Conservation (phyloP, 306 rosid genomes). For the Gastrolobium villosum region DNA sequence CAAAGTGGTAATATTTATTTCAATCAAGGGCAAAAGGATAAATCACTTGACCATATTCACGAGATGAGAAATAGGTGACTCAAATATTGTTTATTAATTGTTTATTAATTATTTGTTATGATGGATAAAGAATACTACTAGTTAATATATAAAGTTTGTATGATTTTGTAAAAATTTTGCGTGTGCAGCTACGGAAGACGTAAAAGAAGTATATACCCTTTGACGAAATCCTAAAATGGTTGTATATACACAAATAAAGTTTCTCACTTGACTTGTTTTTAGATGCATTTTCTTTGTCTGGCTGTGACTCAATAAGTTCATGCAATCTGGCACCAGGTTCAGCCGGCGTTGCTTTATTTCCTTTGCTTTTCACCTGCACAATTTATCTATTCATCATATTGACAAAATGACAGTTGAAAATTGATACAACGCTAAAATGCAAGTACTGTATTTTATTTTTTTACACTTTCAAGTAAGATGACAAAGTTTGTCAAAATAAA, state of each 20-base stretch:
- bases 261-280: neutral
- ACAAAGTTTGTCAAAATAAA: neutral
- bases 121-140: too few relatives aligned
- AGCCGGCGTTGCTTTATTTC: neutral
- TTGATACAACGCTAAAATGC: neutral
- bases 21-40: too few relatives aligned
- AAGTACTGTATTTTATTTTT: neutral
- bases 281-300: neutral
- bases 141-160: too few relatives aligned
- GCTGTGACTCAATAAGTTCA: neutral
- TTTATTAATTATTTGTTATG: too few relatives aligned
- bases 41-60: too few relatives aligned
- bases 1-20: too few relatives aligned
- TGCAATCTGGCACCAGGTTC: conserved; percentile 9
- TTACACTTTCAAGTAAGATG: neutral
- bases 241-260: neutral
- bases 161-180: too few relatives aligned
- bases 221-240: too few relatives aligned
- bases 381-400: neutral
- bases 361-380: neutral
- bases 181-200: too few relatives aligned
- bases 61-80: too few relatives aligned
- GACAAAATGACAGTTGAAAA: neutral
- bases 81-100: too few relatives aligned
- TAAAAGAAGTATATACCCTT: too few relatives aligned